Conservation (phyloP, 306 rosid species). For the Morella rubra region DNA sequence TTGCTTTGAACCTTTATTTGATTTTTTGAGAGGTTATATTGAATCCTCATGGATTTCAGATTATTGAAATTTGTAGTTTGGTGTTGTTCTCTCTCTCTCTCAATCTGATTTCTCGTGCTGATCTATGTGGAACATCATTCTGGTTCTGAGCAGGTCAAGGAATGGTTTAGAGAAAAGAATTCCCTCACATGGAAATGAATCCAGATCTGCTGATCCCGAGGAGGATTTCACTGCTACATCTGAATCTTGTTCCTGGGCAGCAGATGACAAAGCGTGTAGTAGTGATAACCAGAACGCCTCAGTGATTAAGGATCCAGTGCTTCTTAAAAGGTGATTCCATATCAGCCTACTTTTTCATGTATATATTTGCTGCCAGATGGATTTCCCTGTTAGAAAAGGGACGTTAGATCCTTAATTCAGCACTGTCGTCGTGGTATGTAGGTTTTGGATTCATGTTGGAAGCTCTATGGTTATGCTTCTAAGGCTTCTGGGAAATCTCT, state of each 20-base stretch:
- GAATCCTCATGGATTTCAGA: background rate
- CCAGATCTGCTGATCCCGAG: slow-evolving; percentile 45
- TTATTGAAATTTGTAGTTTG: background rate
- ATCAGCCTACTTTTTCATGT: background rate
- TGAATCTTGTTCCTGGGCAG: slow-evolving; percentile 73
- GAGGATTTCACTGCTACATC: slow-evolving; percentile 60
- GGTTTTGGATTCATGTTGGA: background rate
- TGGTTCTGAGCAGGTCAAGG: slow-evolving; percentile 48
- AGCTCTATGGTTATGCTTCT: background rate
- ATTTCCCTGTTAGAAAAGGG: background rate
- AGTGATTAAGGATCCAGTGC: slow-evolving; percentile 40
- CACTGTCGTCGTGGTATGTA: background rate
- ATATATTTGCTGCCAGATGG: background rate
- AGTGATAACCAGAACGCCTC: slow-evolving; percentile 77
- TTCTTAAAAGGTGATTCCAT: slow-evolving; percentile 49
- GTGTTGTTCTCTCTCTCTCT: background rate
- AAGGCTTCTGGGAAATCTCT: background rate
- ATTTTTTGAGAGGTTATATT: background rate
- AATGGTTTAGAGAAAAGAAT: slow-evolving; percentile 43
- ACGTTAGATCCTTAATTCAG: background rate
- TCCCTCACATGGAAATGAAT: slow-evolving; percentile 42
- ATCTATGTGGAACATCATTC: slow-evolving; percentile 6
- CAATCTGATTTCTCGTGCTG: background rate
- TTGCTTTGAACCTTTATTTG: background rate
- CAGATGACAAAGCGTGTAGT: slow-evolving; percentile 71